Evolutionary conservation across 495 filamentous ascomycete species (phyloP), one percentile per base, ranked within the genome.

Genomic region (Hypoxylon perforatum): DNA sequence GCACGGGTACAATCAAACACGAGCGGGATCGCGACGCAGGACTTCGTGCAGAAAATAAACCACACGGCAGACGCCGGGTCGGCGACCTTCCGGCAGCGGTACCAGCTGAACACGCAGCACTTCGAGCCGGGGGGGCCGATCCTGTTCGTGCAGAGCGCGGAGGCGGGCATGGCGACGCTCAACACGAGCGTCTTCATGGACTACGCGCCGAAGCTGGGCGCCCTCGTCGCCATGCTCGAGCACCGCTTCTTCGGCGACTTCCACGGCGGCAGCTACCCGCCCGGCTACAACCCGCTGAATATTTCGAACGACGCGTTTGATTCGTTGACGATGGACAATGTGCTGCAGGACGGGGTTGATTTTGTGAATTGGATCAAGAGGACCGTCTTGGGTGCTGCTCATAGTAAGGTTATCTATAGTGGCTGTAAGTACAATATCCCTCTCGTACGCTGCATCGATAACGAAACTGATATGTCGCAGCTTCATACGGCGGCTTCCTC

Each of bases 401-500:
- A 65, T 19, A 65, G 61, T 11, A 61, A 30, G 23, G 66, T 61
- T 12, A 69, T 65, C 1, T 69, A 69, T 18, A 52, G 61, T 11
- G 52, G 61, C 3, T 64, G 61, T 65, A 45, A 61, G 66, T 28
- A 56, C 9, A 5, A 3, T 17, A 0, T 0, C 19, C 3, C 7
- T 3, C 1, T 14, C 12, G 23, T n/a, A 2, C 19, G 5, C 14
- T 7, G 4, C 1, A 15, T 15, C 3, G 15, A 28, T 0, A 19
- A 23, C 5, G 3, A 22, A 28, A 25, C 61, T 69, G 49, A 69
- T 39, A 4, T 28, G 11, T 57, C 1, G 14, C 4, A 65, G 66
- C 66, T 57, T 71, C 68, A n/a, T 71, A 71, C 33, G 58, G 68
- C 14, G 68, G 68, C 0, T 71, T 71, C 11, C 68, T 71, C 10